Base-by-base conservation (phyloP, 139 green algal species). In the Edaphochlamys debaryana region DNA sequence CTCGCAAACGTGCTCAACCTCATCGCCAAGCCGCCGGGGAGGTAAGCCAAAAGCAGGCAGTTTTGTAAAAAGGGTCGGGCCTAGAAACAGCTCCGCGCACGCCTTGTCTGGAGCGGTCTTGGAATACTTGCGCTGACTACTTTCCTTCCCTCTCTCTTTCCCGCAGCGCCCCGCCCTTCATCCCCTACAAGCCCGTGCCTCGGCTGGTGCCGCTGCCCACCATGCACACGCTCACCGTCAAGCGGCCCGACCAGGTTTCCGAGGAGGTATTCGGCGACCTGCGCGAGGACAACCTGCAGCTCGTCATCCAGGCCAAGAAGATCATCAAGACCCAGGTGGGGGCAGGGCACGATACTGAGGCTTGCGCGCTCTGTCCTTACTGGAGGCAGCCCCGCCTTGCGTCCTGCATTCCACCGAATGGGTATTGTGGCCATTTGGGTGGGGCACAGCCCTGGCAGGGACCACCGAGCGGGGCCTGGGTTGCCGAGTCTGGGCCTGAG, bases 251-350 rank as follows among this genome's bases (percentile, higher is more conserved):
- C 67, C 56, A 87, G 68, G 67, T 92, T 8, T 71, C 85, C 22
- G 63, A 85, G 6, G 56, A 76, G 25, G 80, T 86, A 4, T 96
- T 94, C 84, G 92, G 93, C 45, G 82, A 94, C 63, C 80, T 96
- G 67, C 71, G 91, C 22, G 86, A 92, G n/a, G 89, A 95, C 79
- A 94, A 94, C 82, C 80, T 95, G 79, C 92, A 94, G 89, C 84
- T 95, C 36, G 45, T 91, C 29, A 87, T 94, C 34, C 71, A 85
- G 69, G 87, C 87, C 36, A 92, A 87, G 75, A 85, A 87, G 58
- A 93, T 95, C 84, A 87, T 93, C 58, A 89, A 92, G 82, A 93
- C 86, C n/a, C n/a, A n/a, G n/a, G n/a, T n/a, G n/a, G n/a, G n/a
- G n/a, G n/a, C n/a, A n/a, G n/a, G n/a, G n/a, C n/a, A n/a, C n/a